phyloP scores from a whole-genome alignment of 805 yeast genomes.

The Lachancea waltii region DNA sequence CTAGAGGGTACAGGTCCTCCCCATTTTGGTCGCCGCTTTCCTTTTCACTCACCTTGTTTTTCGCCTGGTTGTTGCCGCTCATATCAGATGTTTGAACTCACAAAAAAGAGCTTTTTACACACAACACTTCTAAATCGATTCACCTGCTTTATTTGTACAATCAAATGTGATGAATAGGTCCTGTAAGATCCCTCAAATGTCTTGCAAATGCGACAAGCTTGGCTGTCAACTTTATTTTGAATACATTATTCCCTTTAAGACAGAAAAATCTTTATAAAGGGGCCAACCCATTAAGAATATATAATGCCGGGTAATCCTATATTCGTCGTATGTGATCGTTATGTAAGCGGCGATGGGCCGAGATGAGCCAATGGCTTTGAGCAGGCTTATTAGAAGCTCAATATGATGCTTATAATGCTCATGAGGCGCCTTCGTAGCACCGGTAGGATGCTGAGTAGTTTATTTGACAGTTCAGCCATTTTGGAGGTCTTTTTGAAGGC shows the following conservation, averaged over 20 bases:
- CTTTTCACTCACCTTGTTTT: neutral
- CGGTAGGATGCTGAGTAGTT: neutral
- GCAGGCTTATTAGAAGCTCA: neutral
- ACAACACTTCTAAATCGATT: too few relatives aligned
- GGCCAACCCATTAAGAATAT: neutral
- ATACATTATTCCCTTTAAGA: constrained; percentile 1
- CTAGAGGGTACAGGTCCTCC: constrained; percentile 77
- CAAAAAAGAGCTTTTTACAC: neutral
- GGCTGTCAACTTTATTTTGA: too few relatives aligned
- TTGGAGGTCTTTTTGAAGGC: neutral
- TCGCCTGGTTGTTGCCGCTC: constrained; percentile 1
- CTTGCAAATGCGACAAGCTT: too few relatives aligned
- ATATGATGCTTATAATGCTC: neutral
- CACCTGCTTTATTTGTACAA: too few relatives aligned
- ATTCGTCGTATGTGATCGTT: too few relatives aligned
- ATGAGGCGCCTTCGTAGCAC: neutral
- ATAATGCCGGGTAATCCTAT: neutral
- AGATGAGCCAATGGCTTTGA: too few relatives aligned
- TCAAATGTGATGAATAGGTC: too few relatives aligned
- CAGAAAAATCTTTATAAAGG: neutral
- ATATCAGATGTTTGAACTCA: neutral
- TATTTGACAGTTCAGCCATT: neutral
- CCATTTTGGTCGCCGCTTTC: constrained; percentile 14
- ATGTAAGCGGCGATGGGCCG: too few relatives aligned
- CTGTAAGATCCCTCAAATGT: too few relatives aligned